Conservation (phyloP, 768 basidiomycete species). For the Termitomyces sp. region DNA sequence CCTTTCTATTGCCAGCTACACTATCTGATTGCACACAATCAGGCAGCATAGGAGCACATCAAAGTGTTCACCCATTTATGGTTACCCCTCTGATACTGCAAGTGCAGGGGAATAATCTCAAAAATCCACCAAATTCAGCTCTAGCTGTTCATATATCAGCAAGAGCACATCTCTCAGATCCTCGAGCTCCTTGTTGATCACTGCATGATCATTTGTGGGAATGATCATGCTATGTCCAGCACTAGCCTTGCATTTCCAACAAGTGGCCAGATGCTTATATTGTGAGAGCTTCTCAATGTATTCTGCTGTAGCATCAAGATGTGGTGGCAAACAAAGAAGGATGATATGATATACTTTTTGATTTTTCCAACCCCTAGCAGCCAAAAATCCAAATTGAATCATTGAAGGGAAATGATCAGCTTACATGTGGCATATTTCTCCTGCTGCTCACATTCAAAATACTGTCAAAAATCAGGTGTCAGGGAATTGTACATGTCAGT, state of each 20-base stretch:
- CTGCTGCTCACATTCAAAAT: no score
- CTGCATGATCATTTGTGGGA: background rate
- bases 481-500: background rate
- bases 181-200: constrained; percentile 38
- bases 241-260: constrained; percentile 9
- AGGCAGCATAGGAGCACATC: no score
- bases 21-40: no score
- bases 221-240: background rate
- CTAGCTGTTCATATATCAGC: constrained; percentile 47
- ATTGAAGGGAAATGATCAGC: no score
- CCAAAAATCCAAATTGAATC: no score
- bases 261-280: background rate
- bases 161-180: constrained; percentile 46
- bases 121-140: constrained; percentile 55
- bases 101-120: constrained; percentile 36
- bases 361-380: no score
- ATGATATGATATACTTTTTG: constrained; percentile 34
- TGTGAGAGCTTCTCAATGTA: background rate
- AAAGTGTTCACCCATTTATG: constrained; percentile 22
- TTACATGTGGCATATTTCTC: no score
- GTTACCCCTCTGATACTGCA: constrained; percentile 27
- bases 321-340: constrained; percentile 25
- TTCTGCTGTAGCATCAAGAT: constrained; percentile 11
- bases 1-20: no score
- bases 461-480: no score